Evolutionary conservation across 2,329 filamentous ascomycete genomes (phyloP).

Genomic region (Fusarium buxicola): DNA sequence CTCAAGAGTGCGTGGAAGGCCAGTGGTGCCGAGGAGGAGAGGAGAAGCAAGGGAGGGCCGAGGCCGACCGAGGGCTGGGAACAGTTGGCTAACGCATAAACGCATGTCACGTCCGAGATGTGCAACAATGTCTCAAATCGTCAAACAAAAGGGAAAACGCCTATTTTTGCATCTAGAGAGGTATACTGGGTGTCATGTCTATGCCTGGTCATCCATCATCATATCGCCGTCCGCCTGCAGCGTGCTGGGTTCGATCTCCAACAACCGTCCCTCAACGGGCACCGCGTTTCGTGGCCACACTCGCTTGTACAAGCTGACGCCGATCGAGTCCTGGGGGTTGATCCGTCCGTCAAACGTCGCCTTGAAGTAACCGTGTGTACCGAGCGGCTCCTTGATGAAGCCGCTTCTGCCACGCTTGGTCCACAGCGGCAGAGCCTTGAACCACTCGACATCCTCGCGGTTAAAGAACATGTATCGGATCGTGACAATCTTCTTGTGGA

Average conservation of each 20-base stretch:
- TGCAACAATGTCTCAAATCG: neutral
- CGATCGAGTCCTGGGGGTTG: constrained; percentile 94
- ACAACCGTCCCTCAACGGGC: constrained; percentile 57
- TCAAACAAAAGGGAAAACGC: constrained; percentile 35
- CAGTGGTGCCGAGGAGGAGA: constrained; percentile 78
- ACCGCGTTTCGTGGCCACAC: constrained; percentile 80
- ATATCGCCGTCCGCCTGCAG: constrained; percentile 47
- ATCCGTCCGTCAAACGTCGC: constrained; percentile 96
- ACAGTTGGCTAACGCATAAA: constrained; percentile 48
- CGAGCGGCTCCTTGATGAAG: constrained; percentile 92
- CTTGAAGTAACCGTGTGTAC: constrained; percentile 99
- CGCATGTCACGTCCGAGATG: constrained; percentile 7
- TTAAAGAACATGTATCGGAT: constrained; percentile 99
- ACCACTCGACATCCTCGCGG: constrained; percentile 94
- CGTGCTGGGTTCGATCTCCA: constrained; percentile 50
- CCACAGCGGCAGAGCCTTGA: constrained; percentile 96
- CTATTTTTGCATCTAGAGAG: constrained; percentile 45
- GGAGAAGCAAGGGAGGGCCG: constrained; percentile 66
- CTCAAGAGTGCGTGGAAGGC: constrained; percentile 93
- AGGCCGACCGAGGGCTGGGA: constrained; percentile 68
- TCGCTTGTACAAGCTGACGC: constrained; percentile 88
- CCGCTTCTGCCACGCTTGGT: constrained; percentile 89
- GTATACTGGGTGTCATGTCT: constrained; percentile 47
- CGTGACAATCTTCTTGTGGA: constrained; percentile 97
- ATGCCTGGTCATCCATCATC: constrained; percentile 51